Percentiles rank a stretch among this genome's conserved stretches.
phyloP scores from a whole-genome alignment of 768 basidiomycete genomes.

The Mycena rosella region DNA sequence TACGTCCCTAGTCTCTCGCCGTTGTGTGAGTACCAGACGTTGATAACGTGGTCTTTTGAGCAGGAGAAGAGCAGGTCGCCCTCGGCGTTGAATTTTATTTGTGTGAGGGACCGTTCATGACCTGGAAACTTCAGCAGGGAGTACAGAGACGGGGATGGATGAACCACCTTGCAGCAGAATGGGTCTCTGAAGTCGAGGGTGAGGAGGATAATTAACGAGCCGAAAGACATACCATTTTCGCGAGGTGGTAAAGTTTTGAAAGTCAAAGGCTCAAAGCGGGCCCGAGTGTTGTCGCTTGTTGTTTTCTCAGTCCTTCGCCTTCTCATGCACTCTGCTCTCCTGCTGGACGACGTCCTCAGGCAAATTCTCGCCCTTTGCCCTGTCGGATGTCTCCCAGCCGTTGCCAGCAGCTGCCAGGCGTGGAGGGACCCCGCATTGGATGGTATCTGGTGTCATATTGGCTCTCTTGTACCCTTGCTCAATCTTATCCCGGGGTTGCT shows the following conservation, averaged over 20 bases:
- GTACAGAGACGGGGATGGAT: background rate
- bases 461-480: slow-evolving; percentile 57
- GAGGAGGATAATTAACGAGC: background rate
- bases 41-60: slow-evolving; percentile 95
- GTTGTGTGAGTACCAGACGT: slow-evolving; percentile 98
- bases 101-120: slow-evolving; percentile 96
- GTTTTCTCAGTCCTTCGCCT: too few species aligned
- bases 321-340: slow-evolving; percentile 62
- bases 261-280: too few species aligned
- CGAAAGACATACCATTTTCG: slow-evolving; percentile 19
- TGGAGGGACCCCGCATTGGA: slow-evolving; percentile 66
- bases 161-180: slow-evolving; percentile 78
- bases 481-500: slow-evolving; percentile 51
- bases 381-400: slow-evolving; percentile 48
- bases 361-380: slow-evolving; percentile 53
- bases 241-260: slow-evolving; percentile 4
- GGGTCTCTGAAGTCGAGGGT: slow-evolving; percentile 63
- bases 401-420: slow-evolving; percentile 58
- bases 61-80: slow-evolving; percentile 97
- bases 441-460: slow-evolving; percentile 57
- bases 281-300: too few species aligned
- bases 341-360: slow-evolving; percentile 65
- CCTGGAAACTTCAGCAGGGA: slow-evolving; percentile 58
- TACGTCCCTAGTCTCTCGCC: slow-evolving; percentile 98
- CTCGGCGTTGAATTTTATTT: slow-evolving; percentile 97